Evolutionary conservation across 257 asterid genomes (phyloP).

Genomic region (Asclepias syriaca): DNA sequence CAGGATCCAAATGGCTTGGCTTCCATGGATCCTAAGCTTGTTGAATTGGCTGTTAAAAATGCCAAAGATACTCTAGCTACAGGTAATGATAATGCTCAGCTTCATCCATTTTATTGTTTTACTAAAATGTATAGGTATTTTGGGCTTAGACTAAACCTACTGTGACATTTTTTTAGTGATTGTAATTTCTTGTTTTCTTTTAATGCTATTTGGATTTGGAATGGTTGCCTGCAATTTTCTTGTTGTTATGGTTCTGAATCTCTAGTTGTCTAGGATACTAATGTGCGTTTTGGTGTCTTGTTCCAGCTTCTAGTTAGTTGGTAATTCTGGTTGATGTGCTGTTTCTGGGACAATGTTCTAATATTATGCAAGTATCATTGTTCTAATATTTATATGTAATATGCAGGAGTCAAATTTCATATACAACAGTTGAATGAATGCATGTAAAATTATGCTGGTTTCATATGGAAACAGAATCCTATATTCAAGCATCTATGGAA

Average conservation of each 20-base stretch:
- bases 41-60: conserved; percentile 75
- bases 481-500: not conserved
- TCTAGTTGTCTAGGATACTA: not conserved
- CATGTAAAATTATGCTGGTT: not conserved
- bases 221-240: not conserved
- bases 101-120: not conserved
- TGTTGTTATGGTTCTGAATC: not conserved
- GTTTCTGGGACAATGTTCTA: not conserved
- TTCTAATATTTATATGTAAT: not conserved
- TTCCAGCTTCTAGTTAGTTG: not conserved
- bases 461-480: not conserved
- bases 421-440: not conserved
- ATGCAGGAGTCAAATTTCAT: not conserved
- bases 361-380: too few relatives aligned
- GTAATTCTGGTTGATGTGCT: not conserved
- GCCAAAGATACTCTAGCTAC: conserved; percentile 70
- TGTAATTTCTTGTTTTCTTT: not conserved
- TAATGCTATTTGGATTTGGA: not conserved
- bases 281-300: not conserved
- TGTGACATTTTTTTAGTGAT: not conserved
- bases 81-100: conserved; percentile 36
- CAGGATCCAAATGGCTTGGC: conserved; percentile 81
- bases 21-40: conserved; percentile 65
- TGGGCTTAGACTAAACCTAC: not conserved
- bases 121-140: not conserved